Conservation (phyloP, 306 rosid species). For the Rosa lucieae region DNA sequence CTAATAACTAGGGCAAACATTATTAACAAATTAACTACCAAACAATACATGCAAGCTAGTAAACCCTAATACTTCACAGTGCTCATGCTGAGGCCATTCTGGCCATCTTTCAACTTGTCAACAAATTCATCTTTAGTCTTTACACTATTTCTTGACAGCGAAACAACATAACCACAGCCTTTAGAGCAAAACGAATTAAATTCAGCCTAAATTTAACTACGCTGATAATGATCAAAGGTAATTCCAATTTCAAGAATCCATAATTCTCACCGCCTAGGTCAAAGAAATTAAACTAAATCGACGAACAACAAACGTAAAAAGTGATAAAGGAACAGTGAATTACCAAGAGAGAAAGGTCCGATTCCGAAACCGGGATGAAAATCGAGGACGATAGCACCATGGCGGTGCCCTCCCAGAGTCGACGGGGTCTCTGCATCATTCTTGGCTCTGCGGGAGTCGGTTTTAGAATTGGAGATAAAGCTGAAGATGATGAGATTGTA, state of each 20-base stretch:
- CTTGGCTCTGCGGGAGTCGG: conserved; percentile 10
- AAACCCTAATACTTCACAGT: too few species aligned
- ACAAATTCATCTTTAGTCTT: too few species aligned
- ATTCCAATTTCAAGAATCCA: background rate
- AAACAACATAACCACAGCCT: background rate
- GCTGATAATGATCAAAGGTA: background rate
- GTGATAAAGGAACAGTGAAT: too few species aligned
- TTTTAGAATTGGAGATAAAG: background rate
- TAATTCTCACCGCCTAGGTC: background rate
- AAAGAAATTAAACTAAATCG: background rate
- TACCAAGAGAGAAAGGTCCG: conserved; percentile 90
- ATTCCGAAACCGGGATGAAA: conserved; percentile 86
- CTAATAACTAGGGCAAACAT: too few species aligned
- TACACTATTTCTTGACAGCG: background rate
- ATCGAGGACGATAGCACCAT: conserved; percentile 97
- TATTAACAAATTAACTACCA: too few species aligned
- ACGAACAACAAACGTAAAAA: background rate
- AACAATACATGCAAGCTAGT: too few species aligned
- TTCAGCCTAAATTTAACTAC: background rate
- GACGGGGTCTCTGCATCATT: conserved; percentile 66
- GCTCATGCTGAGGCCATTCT: too few species aligned
- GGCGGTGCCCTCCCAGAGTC: conserved; percentile 97
- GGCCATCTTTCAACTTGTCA: too few species aligned
- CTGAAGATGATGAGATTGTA: background rate
- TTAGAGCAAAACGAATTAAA: background rate